A percentile compares a stretch with the other conserved stretches of the same genome.
phyloP scores from a whole-genome alignment of 352 stramenopile genomes.

The Globisporangium apiculatum region DNA sequence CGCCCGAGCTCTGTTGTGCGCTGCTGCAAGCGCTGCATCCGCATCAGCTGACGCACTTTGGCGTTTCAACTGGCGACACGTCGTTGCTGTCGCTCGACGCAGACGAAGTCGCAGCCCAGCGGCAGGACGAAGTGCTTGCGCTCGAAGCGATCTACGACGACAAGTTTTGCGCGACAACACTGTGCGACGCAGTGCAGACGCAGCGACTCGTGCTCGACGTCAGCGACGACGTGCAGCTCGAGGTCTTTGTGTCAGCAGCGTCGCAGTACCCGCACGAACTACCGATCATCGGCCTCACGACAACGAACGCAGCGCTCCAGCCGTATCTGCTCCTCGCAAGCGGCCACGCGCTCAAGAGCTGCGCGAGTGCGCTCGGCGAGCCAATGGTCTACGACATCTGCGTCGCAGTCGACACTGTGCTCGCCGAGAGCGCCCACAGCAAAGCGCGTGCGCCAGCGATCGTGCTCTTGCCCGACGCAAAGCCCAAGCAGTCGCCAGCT shows the following conservation, averaged over 20 bases:
- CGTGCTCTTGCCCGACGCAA: conserved; percentile 21
- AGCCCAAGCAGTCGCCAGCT: not conserved
- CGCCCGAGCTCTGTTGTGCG: conserved; percentile 25
- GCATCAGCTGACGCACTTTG: conserved; percentile 35
- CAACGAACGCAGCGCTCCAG: conserved; percentile 27
- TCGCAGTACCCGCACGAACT: conserved; percentile 77
- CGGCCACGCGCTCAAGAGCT: conserved; percentile 44
- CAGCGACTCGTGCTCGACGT: conserved; percentile 45
- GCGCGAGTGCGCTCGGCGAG: conserved; percentile 45
- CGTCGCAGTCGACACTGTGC: conserved; percentile 51
- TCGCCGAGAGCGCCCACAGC: conserved; percentile 22
- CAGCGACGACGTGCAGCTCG: conserved; percentile 33
- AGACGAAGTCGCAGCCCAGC: conserved; percentile 42
- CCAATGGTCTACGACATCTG: conserved; percentile 81
- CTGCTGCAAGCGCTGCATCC: conserved; percentile 36
- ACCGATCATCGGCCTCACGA: conserved; percentile 41
- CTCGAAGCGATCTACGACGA: conserved; percentile 84
- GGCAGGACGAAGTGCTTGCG: conserved; percentile 71
- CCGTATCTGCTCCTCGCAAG: conserved; percentile 38
- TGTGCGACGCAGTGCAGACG: conserved; percentile 20
- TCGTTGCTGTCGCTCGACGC: conserved; percentile 8
- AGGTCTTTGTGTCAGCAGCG: conserved; percentile 40
- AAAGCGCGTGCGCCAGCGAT: conserved; percentile 23
- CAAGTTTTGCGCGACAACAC: conserved; percentile 27
- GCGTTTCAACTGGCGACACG: conserved; percentile 8